Conservation (phyloP, 345 rosid species). For the Populus nigra region DNA sequence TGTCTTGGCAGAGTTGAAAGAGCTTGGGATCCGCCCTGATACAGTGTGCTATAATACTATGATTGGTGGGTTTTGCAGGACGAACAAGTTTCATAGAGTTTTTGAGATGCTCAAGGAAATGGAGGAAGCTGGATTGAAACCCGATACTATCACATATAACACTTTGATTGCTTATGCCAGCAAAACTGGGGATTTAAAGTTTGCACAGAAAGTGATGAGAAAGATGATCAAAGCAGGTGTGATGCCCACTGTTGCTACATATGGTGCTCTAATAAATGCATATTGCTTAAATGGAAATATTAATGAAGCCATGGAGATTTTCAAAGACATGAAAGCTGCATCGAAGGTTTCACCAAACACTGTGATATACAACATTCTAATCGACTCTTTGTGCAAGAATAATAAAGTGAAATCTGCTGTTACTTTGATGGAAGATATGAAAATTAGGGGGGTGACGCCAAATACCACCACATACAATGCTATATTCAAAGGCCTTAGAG, state of each 20-base stretch:
- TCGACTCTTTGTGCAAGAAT: slow-evolving; percentile 53
- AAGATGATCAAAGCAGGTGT: slow-evolving; percentile 52
- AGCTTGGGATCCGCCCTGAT: slow-evolving; percentile 59
- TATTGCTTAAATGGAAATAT: slow-evolving; percentile 48
- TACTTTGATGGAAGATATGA: slow-evolving; percentile 64
- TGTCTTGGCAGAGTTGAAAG: slow-evolving; percentile 46
- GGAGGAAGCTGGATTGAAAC: slow-evolving; percentile 52
- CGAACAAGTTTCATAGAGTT: slow-evolving; percentile 50
- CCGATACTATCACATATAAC: slow-evolving; percentile 62
- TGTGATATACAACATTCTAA: slow-evolving; percentile 65
- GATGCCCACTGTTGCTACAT: slow-evolving; percentile 54
- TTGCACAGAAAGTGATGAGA: slow-evolving; percentile 42
- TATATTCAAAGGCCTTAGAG: slow-evolving; percentile 57
- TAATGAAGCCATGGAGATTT: slow-evolving; percentile 66
- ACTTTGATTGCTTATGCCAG: slow-evolving; percentile 54
- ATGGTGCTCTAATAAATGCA: slow-evolving; percentile 59
- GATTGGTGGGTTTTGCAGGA: slow-evolving; percentile 57
- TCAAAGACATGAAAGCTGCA: slow-evolving; percentile 39
- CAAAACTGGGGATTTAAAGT: slow-evolving; percentile 38
- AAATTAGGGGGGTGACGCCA: slow-evolving; percentile 50
- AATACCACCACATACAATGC: slow-evolving; percentile 66
- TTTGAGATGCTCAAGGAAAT: slow-evolving; percentile 56
- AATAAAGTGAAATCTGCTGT: slow-evolving; percentile 42
- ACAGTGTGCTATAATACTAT: slow-evolving; percentile 59
- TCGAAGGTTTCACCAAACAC: slow-evolving; percentile 60